These are phyloP conservation scores for Fusarium coffeatum DNA, from an alignment of 2,329 filamentous ascomycete species.

Conservation along the genomic window DNA sequence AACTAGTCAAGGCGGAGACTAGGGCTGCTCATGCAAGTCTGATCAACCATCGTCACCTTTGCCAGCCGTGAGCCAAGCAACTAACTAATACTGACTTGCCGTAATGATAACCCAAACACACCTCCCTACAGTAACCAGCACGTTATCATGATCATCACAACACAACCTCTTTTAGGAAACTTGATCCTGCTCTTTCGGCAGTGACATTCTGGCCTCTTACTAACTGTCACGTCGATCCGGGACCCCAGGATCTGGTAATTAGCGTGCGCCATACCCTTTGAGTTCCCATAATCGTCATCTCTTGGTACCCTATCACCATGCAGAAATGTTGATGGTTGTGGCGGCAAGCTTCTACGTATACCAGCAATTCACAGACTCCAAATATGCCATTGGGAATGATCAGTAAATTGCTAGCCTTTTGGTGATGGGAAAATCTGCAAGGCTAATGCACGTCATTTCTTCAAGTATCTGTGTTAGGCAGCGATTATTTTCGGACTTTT, in stretches of 20 bases:
- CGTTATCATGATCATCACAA: slow-evolving; percentile 1
- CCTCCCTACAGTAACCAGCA: neutral
- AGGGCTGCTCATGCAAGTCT: slow-evolving; percentile 11
- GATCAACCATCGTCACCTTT: slow-evolving; percentile 7
- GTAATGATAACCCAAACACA: neutral
- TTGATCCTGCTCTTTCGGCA: slow-evolving; percentile 2
- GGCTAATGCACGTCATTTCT: neutral
- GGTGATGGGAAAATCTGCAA: neutral
- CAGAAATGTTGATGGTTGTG: neutral
- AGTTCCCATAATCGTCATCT: neutral
- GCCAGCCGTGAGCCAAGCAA: neutral
- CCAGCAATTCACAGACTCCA: neutral
- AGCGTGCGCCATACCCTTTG: neutral
- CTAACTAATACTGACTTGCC: neutral
- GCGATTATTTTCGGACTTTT: neutral
- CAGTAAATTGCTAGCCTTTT: neutral
- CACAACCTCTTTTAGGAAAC: neutral
- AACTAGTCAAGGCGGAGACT: neutral
- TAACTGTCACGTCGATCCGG: slow-evolving; percentile 8
- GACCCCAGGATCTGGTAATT: slow-evolving; percentile 15
- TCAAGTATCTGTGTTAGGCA: neutral
- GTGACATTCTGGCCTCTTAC: neutral
- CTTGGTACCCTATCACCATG: neutral
- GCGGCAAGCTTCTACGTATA: slow-evolving; percentile 7
- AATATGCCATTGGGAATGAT: neutral